Percentiles rank a stretch among this genome's conserved stretches.
phyloP scores from a whole-genome alignment of 2,329 filamentous ascomycete species.

The Fusarium veterinarium region DNA sequence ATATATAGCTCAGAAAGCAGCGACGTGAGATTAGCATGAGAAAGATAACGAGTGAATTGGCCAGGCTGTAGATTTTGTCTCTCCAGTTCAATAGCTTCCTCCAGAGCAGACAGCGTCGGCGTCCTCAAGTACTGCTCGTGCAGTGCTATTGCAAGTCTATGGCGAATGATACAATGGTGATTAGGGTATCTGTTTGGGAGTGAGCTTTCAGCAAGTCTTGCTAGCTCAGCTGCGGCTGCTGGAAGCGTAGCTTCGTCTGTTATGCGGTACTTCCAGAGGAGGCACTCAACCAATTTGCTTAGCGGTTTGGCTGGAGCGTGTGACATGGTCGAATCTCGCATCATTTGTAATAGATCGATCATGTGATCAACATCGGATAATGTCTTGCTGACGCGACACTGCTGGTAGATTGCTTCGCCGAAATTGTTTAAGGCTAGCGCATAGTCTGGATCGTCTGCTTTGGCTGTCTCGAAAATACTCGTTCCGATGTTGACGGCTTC shows the following conservation, averaged over 20 bases:
- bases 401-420: accelerated
- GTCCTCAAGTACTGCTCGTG: background rate
- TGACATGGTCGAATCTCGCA: accelerated
- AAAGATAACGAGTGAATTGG: background rate
- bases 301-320: accelerated
- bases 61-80: background rate
- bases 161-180: background rate
- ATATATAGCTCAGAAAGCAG: background rate
- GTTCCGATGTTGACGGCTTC: accelerated
- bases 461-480: accelerated
- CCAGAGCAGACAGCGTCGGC: accelerated
- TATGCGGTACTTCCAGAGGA: background rate
- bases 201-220: background rate
- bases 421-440: accelerated
- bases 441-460: accelerated
- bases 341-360: accelerated
- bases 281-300: background rate
- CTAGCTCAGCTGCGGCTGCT: background rate
- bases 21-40: background rate
- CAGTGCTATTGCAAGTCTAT: background rate
- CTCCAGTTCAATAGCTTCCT: background rate
- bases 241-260: background rate
- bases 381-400: background rate
- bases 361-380: accelerated
- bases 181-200: background rate